Base-by-base conservation (phyloP, 768 basidiomycete species). In the Boletus vermiculosoides region DNA sequence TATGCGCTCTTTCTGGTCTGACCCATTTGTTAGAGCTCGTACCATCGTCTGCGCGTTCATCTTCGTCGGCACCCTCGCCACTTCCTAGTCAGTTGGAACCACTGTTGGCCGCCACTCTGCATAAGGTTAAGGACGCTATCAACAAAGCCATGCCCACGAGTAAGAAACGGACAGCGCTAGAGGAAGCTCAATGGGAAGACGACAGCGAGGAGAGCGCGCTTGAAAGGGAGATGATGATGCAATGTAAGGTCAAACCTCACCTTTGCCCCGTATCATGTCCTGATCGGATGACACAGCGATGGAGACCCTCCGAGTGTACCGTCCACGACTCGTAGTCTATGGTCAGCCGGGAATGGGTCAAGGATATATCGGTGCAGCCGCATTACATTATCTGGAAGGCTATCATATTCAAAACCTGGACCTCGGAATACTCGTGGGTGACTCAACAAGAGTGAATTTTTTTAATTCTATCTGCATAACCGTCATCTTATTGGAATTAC, bases 121-220 rank as follows among this genome's bases (percentile, higher is more conserved):
- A 90, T 44, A 79, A 78, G 34, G 86, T 92, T 9, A 95, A 91
- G 70, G 68, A 71, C 0, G 83, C 84, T 1, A 82, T 98, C n/a
- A 76, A 79, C 50, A 82, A 81, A 36, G 86, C 90, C 7, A 74
- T 99, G 37, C 97, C 97, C 1, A 72, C 86, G 22, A 82, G 85
- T 66, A 95, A 94, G 77, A 85, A 84, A 64, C 80, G 87, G 22
- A 90, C 82, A 45, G 91, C 94, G 0, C 74, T 98, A 16, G 96
- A 98, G 68, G 97, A 99, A 70, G 97, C 97, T 1, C 91, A 94
- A 71, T 99, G 80, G 74, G 94, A 98, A 65, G 92, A 94, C 53
- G 80, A 76, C 28, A 84, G 80, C 20, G 85, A 88, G 50, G 87
- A 87, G n/a, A 86, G 87, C n/a, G 90, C 88, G 0, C 80, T 98